Evolutionary conservation across 805 yeast species (phyloP).

Genomic region (Yarrowia keelungensis): DNA sequence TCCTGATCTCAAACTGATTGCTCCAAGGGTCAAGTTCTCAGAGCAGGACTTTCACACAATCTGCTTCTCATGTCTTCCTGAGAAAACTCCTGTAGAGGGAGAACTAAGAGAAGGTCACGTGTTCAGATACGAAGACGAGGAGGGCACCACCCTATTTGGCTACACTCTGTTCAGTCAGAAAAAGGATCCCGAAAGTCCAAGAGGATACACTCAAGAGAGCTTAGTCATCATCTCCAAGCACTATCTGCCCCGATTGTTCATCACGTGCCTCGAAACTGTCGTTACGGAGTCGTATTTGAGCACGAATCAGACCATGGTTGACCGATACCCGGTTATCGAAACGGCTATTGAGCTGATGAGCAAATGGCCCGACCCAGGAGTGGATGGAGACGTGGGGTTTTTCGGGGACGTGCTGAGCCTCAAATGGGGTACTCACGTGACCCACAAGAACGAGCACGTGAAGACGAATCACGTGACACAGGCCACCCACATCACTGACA

Average conservation of each 20-base stretch:
- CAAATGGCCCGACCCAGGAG: constrained; percentile 44
- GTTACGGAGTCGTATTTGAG: constrained; percentile 39
- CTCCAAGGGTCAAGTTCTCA: constrained; percentile 44
- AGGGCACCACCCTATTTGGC: constrained; percentile 41
- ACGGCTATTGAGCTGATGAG: constrained; percentile 44
- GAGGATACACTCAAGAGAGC: constrained; percentile 46
- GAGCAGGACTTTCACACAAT: constrained; percentile 46
- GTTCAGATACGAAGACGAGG: constrained; percentile 39
- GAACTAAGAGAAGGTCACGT: constrained; percentile 38
- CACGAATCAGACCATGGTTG: constrained; percentile 40
- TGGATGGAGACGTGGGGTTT: constrained; percentile 29
- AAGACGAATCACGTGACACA: constrained; percentile 14
- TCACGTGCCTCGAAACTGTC: constrained; percentile 41
- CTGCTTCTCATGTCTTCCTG: constrained; percentile 47
- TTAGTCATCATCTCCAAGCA: constrained; percentile 43
- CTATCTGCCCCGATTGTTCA: constrained; percentile 43
- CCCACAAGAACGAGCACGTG: neutral
- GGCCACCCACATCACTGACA: neutral
- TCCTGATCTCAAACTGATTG: constrained; percentile 46
- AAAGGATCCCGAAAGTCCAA: constrained; percentile 39
- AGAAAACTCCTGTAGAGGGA: constrained; percentile 41
- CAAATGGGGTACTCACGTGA: constrained; percentile 14
- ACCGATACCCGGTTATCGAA: constrained; percentile 44
- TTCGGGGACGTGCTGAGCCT: constrained; percentile 16
- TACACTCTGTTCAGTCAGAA: constrained; percentile 43